Conservation (phyloP, 306 rosid genomes). For the Trifolium dubium region DNA sequence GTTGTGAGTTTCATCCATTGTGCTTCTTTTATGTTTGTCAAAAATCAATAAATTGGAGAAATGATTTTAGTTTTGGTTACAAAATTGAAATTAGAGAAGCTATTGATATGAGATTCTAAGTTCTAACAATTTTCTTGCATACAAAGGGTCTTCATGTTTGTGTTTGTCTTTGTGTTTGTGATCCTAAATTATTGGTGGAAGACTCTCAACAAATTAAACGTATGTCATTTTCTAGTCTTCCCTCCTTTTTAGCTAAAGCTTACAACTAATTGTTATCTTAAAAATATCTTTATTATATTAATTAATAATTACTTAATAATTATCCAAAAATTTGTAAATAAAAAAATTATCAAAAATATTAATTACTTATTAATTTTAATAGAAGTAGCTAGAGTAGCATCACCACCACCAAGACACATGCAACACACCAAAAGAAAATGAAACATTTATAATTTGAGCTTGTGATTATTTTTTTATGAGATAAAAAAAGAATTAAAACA, state of each 20-base stretch:
- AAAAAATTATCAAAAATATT: neutral
- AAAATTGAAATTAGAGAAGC: neutral
- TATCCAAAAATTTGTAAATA: too few relatives aligned
- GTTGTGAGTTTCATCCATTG: constrained; percentile 78
- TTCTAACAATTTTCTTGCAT: neutral
- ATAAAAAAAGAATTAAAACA: too few relatives aligned
- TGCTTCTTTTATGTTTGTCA: constrained; percentile 8
- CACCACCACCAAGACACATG: neutral
- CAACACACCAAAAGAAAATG: neutral
- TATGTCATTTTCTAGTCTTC: constrained; percentile 38
- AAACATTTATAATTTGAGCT: neutral
- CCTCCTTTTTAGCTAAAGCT: constrained; percentile 38
- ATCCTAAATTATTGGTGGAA: constrained; percentile 51
- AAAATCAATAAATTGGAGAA: constrained; percentile 21
- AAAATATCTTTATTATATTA: neutral
- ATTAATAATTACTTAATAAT: neutral
- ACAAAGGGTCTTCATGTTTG: neutral
- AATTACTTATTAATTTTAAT: neutral
- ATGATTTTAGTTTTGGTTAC: too few relatives aligned
- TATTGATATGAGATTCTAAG: neutral
- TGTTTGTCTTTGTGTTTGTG: constrained; percentile 34
- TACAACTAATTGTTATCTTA: constrained; percentile 22
- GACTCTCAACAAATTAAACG: constrained; percentile 36
- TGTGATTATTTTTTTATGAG: too few relatives aligned
- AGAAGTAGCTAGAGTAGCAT: neutral